Percentiles rank a stretch among this genome's conserved stretches.
These are phyloP conservation scores for Scheffersomyces stipitis DNA, from an alignment of 805 yeast genomes.

Conservation along the genomic window DNA sequence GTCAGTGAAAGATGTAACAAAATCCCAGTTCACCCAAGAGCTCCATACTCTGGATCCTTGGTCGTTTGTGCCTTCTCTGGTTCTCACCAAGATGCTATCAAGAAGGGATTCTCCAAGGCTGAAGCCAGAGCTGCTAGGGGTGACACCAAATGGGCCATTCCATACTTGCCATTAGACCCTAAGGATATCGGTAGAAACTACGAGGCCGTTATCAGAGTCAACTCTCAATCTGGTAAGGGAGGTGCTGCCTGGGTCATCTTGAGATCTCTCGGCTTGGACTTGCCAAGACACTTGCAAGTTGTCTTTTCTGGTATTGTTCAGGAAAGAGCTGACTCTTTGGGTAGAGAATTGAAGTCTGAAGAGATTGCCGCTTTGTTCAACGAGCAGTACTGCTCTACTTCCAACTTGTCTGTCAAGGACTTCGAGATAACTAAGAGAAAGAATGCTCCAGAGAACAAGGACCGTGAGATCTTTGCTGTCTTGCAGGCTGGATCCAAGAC, in stretches of 20 bases:
- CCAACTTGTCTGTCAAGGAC: slow-evolving; percentile 18
- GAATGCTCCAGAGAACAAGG: slow-evolving; percentile 8
- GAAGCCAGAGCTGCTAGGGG: slow-evolving; percentile 50
- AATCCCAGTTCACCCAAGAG: slow-evolving; percentile 70
- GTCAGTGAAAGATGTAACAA: slow-evolving; percentile 76
- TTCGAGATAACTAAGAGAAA: slow-evolving; percentile 22
- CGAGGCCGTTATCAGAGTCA: slow-evolving; percentile 81
- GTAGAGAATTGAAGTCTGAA: slow-evolving; percentile 66
- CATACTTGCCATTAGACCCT: slow-evolving; percentile 80
- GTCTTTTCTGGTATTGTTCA: slow-evolving; percentile 67
- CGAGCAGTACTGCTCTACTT: slow-evolving; percentile 37
- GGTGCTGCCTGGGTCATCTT: slow-evolving; percentile 84
- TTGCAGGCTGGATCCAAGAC: slow-evolving; percentile 13
- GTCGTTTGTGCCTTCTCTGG: slow-evolving; percentile 81
- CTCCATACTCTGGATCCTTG: slow-evolving; percentile 78
- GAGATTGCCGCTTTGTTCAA: slow-evolving; percentile 63
- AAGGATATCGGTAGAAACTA: slow-evolving; percentile 77
- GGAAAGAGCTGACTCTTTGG: slow-evolving; percentile 58
- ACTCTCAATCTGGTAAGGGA: slow-evolving; percentile 86
- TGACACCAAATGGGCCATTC: slow-evolving; percentile 57
- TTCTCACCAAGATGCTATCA: slow-evolving; percentile 69
- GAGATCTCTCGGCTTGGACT: slow-evolving; percentile 67
- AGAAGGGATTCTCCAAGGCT: slow-evolving; percentile 61
- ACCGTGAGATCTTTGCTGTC: slow-evolving; percentile 21
- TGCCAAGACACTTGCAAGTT: slow-evolving; percentile 72